Evolutionary conservation across 169 alveolate species (phyloP).

Genomic region (Cryptosporidium parvum): DNA sequence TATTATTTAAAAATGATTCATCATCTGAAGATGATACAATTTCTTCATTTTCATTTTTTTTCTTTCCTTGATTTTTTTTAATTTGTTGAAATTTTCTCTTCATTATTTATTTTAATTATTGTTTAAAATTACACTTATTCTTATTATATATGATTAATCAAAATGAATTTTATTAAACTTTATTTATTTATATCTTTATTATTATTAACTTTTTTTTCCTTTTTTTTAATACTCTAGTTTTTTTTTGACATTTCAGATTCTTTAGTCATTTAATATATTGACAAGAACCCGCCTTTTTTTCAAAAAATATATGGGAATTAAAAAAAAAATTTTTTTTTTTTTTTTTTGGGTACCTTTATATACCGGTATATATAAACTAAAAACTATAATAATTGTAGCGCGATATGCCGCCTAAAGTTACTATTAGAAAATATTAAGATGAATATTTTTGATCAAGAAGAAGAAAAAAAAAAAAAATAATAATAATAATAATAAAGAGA

Average conservation of each 20-base stretch:
- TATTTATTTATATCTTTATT: too few species aligned
- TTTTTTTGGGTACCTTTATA: not conserved
- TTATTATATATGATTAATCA: too few species aligned
- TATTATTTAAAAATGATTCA: not conserved
- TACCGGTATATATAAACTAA: not conserved
- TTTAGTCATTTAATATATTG: not conserved
- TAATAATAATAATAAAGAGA: too few species aligned
- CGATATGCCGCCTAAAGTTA: not conserved
- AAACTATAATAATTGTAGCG: not conserved
- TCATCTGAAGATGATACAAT: constrained; percentile 61
- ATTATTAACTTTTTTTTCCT: too few species aligned
- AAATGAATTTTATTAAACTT: too few species aligned
- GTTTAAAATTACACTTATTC: not conserved
- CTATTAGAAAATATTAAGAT: not conserved
- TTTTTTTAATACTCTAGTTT: not conserved
- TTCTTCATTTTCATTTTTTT: constrained; percentile 23
- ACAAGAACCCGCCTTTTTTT: not conserved
- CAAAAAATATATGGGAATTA: too few species aligned
- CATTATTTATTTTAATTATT: not conserved
- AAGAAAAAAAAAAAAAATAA: too few species aligned
- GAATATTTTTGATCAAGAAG: too few species aligned
- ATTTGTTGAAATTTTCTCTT: not conserved
- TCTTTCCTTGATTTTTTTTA: not conserved
- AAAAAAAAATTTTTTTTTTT: not conserved
- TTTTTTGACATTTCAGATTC: constrained; percentile 9